Base-by-base conservation (phyloP, 345 rosid species). In the Gossypium longicalyx region DNA sequence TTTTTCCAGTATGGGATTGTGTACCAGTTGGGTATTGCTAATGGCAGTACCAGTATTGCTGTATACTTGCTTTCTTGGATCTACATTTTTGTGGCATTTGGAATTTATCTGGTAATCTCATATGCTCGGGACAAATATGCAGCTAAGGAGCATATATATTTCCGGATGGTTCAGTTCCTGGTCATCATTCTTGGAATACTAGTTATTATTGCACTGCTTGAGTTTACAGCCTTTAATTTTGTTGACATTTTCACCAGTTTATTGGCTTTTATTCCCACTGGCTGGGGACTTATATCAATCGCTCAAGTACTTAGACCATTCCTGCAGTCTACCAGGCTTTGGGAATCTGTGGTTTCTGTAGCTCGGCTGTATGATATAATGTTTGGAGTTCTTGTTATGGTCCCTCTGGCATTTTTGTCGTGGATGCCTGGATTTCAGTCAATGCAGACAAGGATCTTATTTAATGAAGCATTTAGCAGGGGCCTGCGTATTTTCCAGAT, bases 371-470 rank as follows among this genome's bases (percentile, higher is more conserved):
- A 87, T 51, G 93, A 89, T 68, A 79, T 87, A 66, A 77, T 87
- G 85, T 84, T 89, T 71, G 93, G 88, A 52, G 88, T 89, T 74
- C 81, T 87, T 65, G 86, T 86, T 63, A 84, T 89, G 93, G 75
- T 76, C 34, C 93, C 93, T 27, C 80, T 89, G 67, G 93, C 93
- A 44, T 82, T 89, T 63, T 77, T 89, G 59, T 89, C 93, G 16
- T 89, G 93, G 93, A 74, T 89, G 91, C 91, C 93, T 75, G 93
- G 93, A 51, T 89, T 87, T 82, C 93, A 89, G 81, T 79, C 89
- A 52, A 89, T 89, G 93, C 91, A 89, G 83, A 89, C 91, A 0
- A 83, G 91, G 77, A 83, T 89, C 64, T 78, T 89, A 53, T 89
- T 89, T 71, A 89, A 89, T 45, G 93, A 89, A 45, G 93, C 91